Evolutionary conservation across 495 filamentous ascomycete genomes (phyloP).

Genomic region (Bacidia gigantensis): DNA sequence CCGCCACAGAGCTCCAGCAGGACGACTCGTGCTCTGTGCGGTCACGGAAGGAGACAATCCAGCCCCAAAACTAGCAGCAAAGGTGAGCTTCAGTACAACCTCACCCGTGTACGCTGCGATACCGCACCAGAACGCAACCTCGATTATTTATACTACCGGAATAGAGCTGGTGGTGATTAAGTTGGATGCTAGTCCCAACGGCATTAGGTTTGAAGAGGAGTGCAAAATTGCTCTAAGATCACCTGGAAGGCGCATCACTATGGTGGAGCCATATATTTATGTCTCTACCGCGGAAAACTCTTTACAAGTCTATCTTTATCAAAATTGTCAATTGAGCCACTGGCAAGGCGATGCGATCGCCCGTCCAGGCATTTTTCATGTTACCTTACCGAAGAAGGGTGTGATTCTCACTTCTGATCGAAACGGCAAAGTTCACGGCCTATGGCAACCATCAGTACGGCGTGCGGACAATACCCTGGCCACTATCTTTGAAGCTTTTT

Average conservation of each 20-base stretch:
- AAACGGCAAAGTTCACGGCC: conserved; percentile 31
- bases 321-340: conserved; percentile 22
- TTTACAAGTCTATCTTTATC: conserved; percentile 26
- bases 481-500: conserved; percentile 36
- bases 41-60: background rate
- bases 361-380: conserved; percentile 30
- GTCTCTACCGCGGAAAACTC: conserved; percentile 33
- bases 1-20: background rate
- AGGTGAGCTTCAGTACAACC: conserved; percentile 27
- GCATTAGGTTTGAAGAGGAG: conserved; percentile 21
- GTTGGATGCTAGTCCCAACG: conserved; percentile 4
- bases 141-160: conserved; percentile 18
- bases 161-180: conserved; percentile 9
- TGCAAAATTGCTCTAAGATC: conserved; percentile 27
- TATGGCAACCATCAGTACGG: conserved; percentile 33
- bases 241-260: conserved; percentile 30
- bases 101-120: conserved; percentile 31
- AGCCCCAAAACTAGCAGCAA: conserved; percentile 14
- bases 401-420: conserved; percentile 25
- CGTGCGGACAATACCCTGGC: conserved; percentile 28
- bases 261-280: conserved; percentile 27
- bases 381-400: conserved; percentile 20
- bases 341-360: conserved; percentile 24
- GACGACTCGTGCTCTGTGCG: conserved; percentile 12
- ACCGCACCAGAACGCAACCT: conserved; percentile 23